Evolutionary conservation across 148 eudicot species (phyloP), one percentile per base, ranked within the genome.

Genomic region (Heliosperma pusillum): DNA sequence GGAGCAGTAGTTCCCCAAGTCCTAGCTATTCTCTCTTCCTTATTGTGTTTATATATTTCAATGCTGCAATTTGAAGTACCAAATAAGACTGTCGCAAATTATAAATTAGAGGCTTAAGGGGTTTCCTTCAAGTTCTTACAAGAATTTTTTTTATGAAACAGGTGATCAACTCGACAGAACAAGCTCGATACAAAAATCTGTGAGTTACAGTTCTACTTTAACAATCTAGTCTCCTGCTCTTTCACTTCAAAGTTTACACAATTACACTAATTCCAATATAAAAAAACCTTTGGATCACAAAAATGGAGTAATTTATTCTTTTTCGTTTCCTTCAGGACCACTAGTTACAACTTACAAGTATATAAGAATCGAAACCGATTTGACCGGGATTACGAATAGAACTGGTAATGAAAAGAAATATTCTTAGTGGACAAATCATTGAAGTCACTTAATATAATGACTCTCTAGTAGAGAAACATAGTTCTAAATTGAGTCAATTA

Each of bases 11-110:
- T 86, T 71, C 97, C 93, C 97, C 97, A 91, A 13, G 93, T 91
- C 83, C 97, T 82, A 33, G 93, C 97, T 74, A 91, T 86, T 77
- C 97, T 82, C 80, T 91, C 97, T 86, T 91, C 97, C 80, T 91
- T 91, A 81, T 91, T 86, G 56, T 91, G 97, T 77, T 89, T 91
- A 82, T 86, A 91, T 74, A 89, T 83, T 77, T 89, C 91, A 66
- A 91, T 78, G 69, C 97, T 91, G 86, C 77, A 75, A 70, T 25
- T 63, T 16, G 25, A 53, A 36, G 42, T 36, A 6, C 6, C 42
- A 36, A 36, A 36, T 36, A 36, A 36, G 42, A 36, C 42, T 36
- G 9, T 36, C 42, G 9, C 0, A 36, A 36, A 36, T 5, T 36
- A 36, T 36, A 3, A 40, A n/a, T n/a, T n/a, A n/a, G n/a, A n/a